A percentile compares a stretch with the other conserved stretches of the same genome.
These are phyloP conservation scores for Mayamaea pseudoterrestris DNA, from an alignment of 108 stramenopile genomes.

Conservation along the genomic window DNA sequence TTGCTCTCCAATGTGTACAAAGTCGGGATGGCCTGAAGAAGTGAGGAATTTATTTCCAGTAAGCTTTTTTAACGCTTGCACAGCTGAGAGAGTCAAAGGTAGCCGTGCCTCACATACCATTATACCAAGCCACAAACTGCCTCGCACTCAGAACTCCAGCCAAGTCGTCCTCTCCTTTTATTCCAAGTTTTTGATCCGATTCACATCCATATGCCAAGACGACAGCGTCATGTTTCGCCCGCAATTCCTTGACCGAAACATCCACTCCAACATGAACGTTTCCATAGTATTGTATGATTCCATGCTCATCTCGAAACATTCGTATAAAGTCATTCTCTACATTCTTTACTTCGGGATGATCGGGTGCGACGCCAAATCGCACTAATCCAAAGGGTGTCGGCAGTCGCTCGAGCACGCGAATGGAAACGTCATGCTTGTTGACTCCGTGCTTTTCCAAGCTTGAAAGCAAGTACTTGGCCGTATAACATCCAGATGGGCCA, in stretches of 20 bases:
- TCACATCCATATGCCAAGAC: constrained; percentile 92
- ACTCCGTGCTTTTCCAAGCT: constrained; percentile 10
- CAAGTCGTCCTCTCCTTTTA: constrained; percentile 41
- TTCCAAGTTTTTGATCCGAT: constrained; percentile 35
- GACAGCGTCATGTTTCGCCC: constrained; percentile 63
- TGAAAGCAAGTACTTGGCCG: constrained; percentile 84
- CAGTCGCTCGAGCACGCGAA: constrained; percentile 84
- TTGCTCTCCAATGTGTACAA: constrained; percentile 11
- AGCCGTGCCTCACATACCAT: too few relatives aligned
- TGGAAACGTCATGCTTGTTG: not conserved
- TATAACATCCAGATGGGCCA: constrained; percentile 95
- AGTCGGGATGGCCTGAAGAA: constrained; percentile 25
- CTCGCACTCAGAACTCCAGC: constrained; percentile 77
- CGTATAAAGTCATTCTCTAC: constrained; percentile 87
- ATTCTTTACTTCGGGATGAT: constrained; percentile 97
- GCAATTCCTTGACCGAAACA: constrained; percentile 49
- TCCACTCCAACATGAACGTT: constrained; percentile 78
- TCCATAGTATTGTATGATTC: constrained; percentile 47
- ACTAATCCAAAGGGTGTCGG: constrained; percentile 93
- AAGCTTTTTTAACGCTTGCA: too few relatives aligned
- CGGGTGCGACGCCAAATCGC: constrained; percentile 92
- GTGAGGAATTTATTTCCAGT: too few relatives aligned
- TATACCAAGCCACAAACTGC: constrained; percentile 95
- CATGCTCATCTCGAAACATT: constrained; percentile 18
- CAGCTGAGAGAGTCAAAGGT: too few relatives aligned